Evolutionary conservation across 148 eudicot species (phyloP).

Genomic region (Talinum fruticosum): DNA sequence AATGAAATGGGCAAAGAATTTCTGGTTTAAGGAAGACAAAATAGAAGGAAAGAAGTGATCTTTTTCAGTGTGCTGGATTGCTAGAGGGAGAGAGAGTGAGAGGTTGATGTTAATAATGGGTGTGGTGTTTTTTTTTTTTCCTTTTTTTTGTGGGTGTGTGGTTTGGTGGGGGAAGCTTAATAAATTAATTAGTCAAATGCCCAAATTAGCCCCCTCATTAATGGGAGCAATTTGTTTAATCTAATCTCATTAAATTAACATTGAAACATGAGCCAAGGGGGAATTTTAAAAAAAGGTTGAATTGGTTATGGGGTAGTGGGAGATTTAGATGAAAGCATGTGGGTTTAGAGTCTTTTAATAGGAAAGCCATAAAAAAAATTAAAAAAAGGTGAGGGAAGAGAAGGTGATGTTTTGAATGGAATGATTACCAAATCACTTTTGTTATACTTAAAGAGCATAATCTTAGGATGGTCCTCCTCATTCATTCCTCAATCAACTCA

Average conservation of each 20-base stretch:
- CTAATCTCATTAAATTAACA: background rate
- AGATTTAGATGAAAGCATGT: background rate
- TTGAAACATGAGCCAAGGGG: background rate
- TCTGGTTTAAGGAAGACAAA: background rate
- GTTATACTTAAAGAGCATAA: background rate
- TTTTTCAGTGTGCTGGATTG: constrained; percentile 8
- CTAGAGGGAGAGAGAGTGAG: background rate
- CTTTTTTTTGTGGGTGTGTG: background rate
- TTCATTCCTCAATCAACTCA: background rate
- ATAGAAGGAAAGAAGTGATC: constrained; percentile 7
- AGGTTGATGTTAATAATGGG: background rate
- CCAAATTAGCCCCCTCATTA: background rate
- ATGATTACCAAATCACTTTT: background rate
- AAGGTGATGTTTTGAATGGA: background rate
- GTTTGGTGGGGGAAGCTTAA: background rate
- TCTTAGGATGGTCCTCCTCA: background rate
- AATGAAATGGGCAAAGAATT: background rate
- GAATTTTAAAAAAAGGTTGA: background rate
- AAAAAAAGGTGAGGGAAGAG: background rate
- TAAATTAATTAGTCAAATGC: background rate
- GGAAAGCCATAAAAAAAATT: background rate
- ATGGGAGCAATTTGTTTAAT: background rate
- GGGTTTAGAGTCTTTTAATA: background rate
- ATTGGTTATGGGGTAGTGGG: background rate
- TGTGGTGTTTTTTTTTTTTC: background rate